Evolutionary conservation across 495 filamentous ascomycete species (phyloP).

Genomic region (Penicillium herquei): DNA sequence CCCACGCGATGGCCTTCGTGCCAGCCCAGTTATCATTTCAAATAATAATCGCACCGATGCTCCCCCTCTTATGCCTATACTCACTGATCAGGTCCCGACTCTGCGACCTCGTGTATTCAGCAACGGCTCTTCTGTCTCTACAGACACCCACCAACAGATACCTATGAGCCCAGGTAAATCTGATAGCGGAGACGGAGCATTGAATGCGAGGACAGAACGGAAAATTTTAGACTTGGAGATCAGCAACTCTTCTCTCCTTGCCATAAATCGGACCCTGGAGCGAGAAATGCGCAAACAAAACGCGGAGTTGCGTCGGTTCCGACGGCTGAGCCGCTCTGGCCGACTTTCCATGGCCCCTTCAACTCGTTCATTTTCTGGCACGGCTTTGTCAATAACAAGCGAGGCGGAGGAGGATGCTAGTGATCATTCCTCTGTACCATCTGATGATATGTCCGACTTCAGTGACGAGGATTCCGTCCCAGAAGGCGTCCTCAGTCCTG

Average conservation of each 20-base stretch:
- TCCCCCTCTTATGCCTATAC: constrained; percentile 19
- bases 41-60: constrained; percentile 15
- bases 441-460: constrained; percentile 44
- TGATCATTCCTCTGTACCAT: constrained; percentile 34
- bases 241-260: constrained; percentile 89
- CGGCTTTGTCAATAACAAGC: constrained; percentile 32
- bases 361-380: constrained; percentile 42
- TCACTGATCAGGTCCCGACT: constrained; percentile 31
- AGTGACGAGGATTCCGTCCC: constrained; percentile 48
- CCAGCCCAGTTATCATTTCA: constrained; percentile 35
- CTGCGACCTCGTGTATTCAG: constrained; percentile 42
- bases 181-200: constrained; percentile 57
- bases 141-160: constrained; percentile 28
- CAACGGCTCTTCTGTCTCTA: constrained; percentile 35
- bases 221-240: constrained; percentile 98
- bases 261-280: constrained; percentile 95
- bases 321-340: constrained; percentile 75
- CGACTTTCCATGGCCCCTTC: constrained; percentile 59
- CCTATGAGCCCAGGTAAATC: constrained; percentile 47
- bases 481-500: constrained; percentile 32
- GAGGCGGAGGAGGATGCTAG: constrained; percentile 37
- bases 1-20: constrained; percentile 28
- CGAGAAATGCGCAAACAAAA: constrained; percentile 88
- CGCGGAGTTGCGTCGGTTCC: constrained; percentile 78
- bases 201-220: constrained; percentile 80